Evolutionary conservation across 176 grass and related monocot genomes (phyloP).

Genomic region (Hordeum vulgare): DNA sequence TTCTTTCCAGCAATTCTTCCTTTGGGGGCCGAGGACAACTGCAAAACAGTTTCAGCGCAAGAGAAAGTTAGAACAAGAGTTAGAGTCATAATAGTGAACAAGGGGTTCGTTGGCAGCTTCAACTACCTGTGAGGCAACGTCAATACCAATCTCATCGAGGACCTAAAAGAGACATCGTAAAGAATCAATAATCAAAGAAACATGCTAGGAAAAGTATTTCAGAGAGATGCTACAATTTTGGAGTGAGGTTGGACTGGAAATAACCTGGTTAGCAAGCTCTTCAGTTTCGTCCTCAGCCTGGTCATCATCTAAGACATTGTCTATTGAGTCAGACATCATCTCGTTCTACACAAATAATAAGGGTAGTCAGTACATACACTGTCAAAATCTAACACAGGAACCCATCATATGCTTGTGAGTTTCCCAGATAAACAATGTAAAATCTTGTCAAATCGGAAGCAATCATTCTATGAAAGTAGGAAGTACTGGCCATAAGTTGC

Average conservation of each 20-base stretch:
- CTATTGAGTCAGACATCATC: conserved; percentile 86
- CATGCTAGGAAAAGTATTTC: neutral
- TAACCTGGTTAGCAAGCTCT: conserved; percentile 86
- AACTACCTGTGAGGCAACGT: conserved; percentile 87
- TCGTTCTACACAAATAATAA: conserved; percentile 64
- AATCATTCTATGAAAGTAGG: neutral
- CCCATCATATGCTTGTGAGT: conserved; percentile 1
- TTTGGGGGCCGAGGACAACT: conserved; percentile 93
- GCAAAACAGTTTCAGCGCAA: conserved; percentile 1
- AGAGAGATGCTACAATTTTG: neutral
- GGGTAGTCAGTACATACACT: neutral
- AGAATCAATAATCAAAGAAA: conserved; percentile 26
- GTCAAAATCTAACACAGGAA: conserved; percentile 2
- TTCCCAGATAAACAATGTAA: neutral
- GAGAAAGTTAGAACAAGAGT: neutral
- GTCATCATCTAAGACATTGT: conserved; percentile 70
- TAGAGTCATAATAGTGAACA: conserved; percentile 5
- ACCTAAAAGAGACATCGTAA: conserved; percentile 59
- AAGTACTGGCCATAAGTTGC: conserved; percentile 3
- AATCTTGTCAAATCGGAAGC: neutral
- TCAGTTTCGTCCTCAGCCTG: conserved; percentile 89
- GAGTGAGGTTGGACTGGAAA: neutral
- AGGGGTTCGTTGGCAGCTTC: conserved; percentile 10
- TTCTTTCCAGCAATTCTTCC: conserved; percentile 84
- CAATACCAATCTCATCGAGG: conserved; percentile 93